These are phyloP conservation scores for Ophiostoma novo-ulmi DNA, from an alignment of 2,329 filamentous ascomycete genomes.

Conservation along the genomic window DNA sequence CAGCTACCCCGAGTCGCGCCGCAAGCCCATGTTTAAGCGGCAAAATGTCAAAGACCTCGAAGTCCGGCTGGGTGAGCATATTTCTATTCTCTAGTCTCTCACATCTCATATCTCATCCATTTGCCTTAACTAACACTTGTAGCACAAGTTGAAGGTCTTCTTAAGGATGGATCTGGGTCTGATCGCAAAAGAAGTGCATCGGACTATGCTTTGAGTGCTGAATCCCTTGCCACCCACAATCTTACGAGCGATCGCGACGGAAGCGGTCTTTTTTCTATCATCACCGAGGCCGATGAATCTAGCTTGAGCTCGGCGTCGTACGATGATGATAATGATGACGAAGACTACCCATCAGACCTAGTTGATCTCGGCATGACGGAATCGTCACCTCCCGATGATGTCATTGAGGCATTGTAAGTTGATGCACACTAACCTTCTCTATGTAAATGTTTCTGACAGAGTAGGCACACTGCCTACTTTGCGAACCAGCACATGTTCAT, in stretches of 20 bases:
- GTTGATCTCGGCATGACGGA: conserved; percentile 78
- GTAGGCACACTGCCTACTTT: conserved; percentile 70
- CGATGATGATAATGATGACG: conserved; percentile 28
- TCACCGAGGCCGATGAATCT: background rate
- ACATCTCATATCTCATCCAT: background rate
- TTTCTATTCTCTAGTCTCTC: background rate
- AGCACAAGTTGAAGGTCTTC: conserved; percentile 78
- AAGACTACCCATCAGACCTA: conserved; percentile 52
- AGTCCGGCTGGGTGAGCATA: conserved; percentile 68
- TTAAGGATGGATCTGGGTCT: conserved; percentile 53
- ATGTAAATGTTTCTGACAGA: background rate
- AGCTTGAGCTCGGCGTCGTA: background rate
- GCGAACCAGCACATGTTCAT: conserved; percentile 63
- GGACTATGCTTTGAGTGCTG: background rate
- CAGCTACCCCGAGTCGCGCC: conserved; percentile 80
- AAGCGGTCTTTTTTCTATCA: conserved; percentile 1
- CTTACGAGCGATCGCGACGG: background rate
- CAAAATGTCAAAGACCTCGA: conserved; percentile 89
- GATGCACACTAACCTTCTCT: background rate
- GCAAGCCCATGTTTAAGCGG: conserved; percentile 82
- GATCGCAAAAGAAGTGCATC: background rate
- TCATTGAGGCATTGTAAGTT: conserved; percentile 75
- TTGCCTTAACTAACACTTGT: conserved; percentile 15
- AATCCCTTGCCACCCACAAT: background rate
- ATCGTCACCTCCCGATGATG: conserved; percentile 67